Percentiles rank a stretch among this genome's conserved stretches.
These are phyloP conservation scores for Talaromyces wortmannii DNA, from an alignment of 495 filamentous ascomycete species.

Conservation along the genomic window DNA sequence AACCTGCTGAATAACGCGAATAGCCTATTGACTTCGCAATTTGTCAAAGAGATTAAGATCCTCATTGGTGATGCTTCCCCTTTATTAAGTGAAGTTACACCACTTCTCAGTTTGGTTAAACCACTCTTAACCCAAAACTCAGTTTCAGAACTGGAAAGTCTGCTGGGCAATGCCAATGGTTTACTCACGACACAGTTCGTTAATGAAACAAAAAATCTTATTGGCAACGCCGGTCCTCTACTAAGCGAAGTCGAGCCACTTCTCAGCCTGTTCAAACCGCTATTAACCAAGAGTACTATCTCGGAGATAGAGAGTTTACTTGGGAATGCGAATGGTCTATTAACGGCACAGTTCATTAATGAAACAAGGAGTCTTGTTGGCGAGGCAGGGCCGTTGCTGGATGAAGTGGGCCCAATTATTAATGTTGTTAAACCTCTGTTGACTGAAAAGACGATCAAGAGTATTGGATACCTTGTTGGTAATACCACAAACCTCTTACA, in stretches of 20 bases:
- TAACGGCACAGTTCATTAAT: conserved; percentile 33
- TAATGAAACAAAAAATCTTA: conserved; percentile 16
- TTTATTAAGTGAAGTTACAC: conserved; percentile 35
- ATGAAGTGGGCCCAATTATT: conserved; percentile 19
- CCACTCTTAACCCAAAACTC: conserved; percentile 25
- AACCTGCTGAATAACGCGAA: conserved; percentile 32
- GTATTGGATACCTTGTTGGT: conserved; percentile 19
- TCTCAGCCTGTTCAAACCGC: conserved; percentile 19
- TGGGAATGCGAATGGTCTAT: conserved; percentile 31
- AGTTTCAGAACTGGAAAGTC: conserved; percentile 26
- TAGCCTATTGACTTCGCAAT: conserved; percentile 28
- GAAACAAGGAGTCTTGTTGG: conserved; percentile 28
- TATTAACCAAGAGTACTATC: background rate
- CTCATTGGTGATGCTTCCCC: conserved; percentile 27
- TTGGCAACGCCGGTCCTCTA: no score
- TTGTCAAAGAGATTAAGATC: conserved; percentile 33
- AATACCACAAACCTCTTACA: conserved; percentile 36
- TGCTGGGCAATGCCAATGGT: conserved; percentile 32
- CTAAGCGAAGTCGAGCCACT: no score
- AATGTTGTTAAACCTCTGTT: conserved; percentile 26
- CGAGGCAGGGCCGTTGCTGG: conserved; percentile 14
- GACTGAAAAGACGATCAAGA: conserved; percentile 16
- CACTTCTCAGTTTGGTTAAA: conserved; percentile 32
- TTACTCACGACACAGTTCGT: conserved; percentile 16
- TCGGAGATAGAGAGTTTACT: conserved; percentile 9